A percentile compares a stretch with the other conserved stretches of the same genome.
Evolutionary conservation across 108 stramenopile species (phyloP).

Genomic region (Pseudonitzschia multiseries): DNA sequence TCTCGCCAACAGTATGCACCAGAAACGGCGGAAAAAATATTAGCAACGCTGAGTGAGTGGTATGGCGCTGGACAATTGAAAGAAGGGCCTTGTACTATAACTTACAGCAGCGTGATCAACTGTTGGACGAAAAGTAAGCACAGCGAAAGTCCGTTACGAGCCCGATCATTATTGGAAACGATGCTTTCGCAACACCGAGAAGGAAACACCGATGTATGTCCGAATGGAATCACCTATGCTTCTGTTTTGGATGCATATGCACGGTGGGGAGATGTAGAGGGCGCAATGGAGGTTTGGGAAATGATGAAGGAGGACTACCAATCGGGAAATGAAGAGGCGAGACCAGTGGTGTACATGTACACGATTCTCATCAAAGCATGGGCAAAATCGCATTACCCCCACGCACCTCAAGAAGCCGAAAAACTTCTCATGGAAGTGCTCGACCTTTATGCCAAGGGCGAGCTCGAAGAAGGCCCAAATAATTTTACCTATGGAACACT

Average conservation of each 20-base stretch:
- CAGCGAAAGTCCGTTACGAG: background rate
- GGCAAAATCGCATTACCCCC: background rate
- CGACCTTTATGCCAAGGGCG: background rate
- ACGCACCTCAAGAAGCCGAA: slow-evolving; percentile 6
- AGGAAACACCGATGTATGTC: background rate
- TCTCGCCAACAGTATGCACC: background rate
- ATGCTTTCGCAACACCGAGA: background rate
- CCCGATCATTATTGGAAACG: background rate
- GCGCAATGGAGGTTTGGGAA: background rate
- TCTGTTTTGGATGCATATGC: slow-evolving; percentile 4
- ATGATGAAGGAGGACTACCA: background rate
- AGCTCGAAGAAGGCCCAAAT: slow-evolving; percentile 3
- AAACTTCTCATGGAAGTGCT: background rate
- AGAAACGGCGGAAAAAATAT: background rate
- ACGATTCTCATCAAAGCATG: background rate
- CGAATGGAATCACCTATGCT: slow-evolving; percentile 7
- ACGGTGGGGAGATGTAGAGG: background rate
- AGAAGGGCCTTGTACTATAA: background rate
- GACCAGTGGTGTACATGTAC: slow-evolving; percentile 5
- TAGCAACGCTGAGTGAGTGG: background rate
- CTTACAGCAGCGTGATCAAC: slow-evolving; percentile 3
- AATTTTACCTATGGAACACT: slow-evolving; percentile 7
- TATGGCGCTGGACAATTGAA: background rate
- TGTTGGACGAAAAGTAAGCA: background rate
- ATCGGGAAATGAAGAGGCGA: background rate